phyloP scores from a whole-genome alignment of 495 filamentous ascomycete species.

The Collariella sp. region DNA sequence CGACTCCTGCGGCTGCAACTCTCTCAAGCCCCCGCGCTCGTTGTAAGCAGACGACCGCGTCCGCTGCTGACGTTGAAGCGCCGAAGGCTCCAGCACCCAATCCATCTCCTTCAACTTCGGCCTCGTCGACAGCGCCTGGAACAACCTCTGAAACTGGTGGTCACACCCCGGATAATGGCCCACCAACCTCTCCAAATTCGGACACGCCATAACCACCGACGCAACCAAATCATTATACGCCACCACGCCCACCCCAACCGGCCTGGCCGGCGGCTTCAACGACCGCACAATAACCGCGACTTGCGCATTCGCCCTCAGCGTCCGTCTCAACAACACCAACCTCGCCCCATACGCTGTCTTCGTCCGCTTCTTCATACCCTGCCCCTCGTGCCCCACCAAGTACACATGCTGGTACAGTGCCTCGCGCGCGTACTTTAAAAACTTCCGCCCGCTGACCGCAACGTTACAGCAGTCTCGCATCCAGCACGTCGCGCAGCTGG shows the following conservation, averaged over 20 bases:
- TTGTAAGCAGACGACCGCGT: neutral
- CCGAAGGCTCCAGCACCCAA: constrained; percentile 56
- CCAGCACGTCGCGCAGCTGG: constrained; percentile 65
- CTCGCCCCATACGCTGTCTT: constrained; percentile 60
- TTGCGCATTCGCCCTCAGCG: constrained; percentile 58
- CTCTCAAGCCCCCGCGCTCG: constrained; percentile 34
- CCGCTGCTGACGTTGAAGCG: constrained; percentile 27
- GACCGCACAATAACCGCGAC: constrained; percentile 66
- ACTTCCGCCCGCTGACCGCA: constrained; percentile 56
- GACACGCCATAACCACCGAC: constrained; percentile 76
- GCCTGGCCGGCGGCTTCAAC: constrained; percentile 62
- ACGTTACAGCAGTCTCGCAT: constrained; percentile 65
- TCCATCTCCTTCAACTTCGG: constrained; percentile 65
- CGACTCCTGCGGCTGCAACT: constrained; percentile 52
- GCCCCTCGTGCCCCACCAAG: constrained; percentile 60
- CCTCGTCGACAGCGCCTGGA: constrained; percentile 71
- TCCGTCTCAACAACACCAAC: constrained; percentile 65
- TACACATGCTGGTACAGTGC: constrained; percentile 64
- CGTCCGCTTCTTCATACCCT: constrained; percentile 56
- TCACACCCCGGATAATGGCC: constrained; percentile 64
- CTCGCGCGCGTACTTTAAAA: constrained; percentile 56
- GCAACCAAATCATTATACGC: constrained; percentile 65
- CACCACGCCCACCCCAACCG: constrained; percentile 42
- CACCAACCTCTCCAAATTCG: constrained; percentile 67
- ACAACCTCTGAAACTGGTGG: constrained; percentile 64